Evolutionary conservation across 805 yeast genomes (phyloP).

Genomic region (Candida railenensis): DNA sequence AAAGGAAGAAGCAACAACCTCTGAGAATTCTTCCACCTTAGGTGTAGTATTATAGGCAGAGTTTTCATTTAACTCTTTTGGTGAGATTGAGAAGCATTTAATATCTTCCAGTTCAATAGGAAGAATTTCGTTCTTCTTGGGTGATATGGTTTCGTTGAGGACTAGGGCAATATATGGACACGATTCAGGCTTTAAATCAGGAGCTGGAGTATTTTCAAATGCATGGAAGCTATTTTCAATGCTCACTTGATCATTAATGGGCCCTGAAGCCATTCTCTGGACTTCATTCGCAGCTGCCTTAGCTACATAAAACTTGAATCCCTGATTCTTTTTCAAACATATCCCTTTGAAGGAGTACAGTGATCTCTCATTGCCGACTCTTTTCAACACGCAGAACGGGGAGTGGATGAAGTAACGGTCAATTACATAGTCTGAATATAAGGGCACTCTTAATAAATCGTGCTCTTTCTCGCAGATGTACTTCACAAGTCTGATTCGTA

Average conservation of each 20-base stretch:
- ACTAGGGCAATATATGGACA: neutral
- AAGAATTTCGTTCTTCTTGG: too few species aligned
- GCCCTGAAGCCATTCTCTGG: neutral
- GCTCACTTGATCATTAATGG: neutral
- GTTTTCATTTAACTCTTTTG: too few species aligned
- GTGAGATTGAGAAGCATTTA: too few species aligned
- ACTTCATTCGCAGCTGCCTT: neutral
- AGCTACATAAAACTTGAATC: conserved; percentile 16
- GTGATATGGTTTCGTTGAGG: too few species aligned
- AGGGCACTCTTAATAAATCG: neutral
- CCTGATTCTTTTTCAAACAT: conserved; percentile 13
- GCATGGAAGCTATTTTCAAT: neutral
- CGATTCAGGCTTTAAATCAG: neutral
- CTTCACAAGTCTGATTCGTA: neutral
- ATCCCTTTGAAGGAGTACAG: conserved; percentile 15
- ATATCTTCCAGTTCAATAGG: too few species aligned
- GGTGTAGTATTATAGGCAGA: too few species aligned
- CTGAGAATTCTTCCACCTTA: too few species aligned
- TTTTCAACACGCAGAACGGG: conserved; percentile 25
- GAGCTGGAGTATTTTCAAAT: neutral
- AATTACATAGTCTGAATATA: conserved; percentile 31
- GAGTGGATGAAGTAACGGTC: conserved; percentile 38
- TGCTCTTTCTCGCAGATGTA: neutral
- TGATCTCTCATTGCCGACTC: conserved; percentile 12
- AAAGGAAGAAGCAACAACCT: too few species aligned